Conservation (phyloP, 2,329 filamentous ascomycete species). For the Hymenoscyphus fructigenus region DNA sequence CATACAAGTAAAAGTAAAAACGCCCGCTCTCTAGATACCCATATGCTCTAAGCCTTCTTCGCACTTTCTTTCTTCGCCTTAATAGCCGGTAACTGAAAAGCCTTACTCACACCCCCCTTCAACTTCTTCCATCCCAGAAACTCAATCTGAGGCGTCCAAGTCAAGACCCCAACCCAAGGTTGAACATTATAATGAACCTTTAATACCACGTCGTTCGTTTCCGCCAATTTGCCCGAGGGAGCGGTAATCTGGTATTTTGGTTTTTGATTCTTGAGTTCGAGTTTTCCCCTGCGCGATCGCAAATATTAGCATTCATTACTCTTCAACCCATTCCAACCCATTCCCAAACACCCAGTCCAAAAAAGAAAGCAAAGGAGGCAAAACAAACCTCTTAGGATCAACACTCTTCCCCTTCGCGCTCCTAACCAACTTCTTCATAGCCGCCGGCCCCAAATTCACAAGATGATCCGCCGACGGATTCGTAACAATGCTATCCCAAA, state of each 20-base stretch:
- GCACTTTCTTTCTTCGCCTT: conserved; percentile 52
- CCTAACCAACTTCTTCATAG: conserved; percentile 61
- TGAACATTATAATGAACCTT: conserved; percentile 94
- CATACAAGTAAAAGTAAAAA: no score
- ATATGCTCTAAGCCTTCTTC: conserved; percentile 21
- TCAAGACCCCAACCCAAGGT: conserved; percentile 88
- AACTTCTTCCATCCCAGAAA: conserved; percentile 65
- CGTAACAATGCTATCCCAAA: conserved; percentile 95
- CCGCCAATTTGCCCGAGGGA: conserved; percentile 74
- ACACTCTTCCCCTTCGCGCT: conserved; percentile 60
- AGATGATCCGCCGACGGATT: conserved; percentile 64
- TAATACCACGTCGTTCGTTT: conserved; percentile 71
- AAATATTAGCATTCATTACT: conserved; percentile 11
- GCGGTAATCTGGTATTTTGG: conserved; percentile 98
- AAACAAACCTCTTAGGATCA: conserved; percentile 41
- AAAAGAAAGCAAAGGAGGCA: neutral
- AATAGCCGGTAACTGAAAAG: conserved; percentile 64
- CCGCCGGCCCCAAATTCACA: conserved; percentile 57
- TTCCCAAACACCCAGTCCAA: conserved; percentile 4
- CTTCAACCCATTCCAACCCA: neutral
- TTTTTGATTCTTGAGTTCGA: conserved; percentile 79
- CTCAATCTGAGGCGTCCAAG: conserved; percentile 66
- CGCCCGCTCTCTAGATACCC: neutral
- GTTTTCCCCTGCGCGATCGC: conserved; percentile 57
- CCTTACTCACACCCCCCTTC: conserved; percentile 61